Evolutionary conservation across 2,329 filamentous ascomycete genomes (phyloP), one percentile per base, ranked within the genome.

Genomic region (Phaeosphaeria sp.): DNA sequence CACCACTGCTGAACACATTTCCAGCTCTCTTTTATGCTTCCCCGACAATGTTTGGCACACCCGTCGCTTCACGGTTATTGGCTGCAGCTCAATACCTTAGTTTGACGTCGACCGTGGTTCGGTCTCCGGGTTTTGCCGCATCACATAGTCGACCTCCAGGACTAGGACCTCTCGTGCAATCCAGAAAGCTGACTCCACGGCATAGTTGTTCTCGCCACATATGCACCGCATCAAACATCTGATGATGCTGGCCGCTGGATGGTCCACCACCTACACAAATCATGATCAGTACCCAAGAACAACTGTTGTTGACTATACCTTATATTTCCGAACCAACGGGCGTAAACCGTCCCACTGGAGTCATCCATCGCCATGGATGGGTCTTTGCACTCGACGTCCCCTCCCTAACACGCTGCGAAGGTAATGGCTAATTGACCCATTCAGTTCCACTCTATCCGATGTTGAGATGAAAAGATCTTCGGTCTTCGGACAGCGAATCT

Each of bases 31-130:
- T 15, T 6, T 11, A 46, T 27, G n/a, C 13, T 9, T n/a, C 15
- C 46, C 23, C 23, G 46, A 18, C 30, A 23, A 6, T 47, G 6
- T 9, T 17, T 46, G 20, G 4, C 20, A 46, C 6, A 3, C 20
- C 15, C 18, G 5, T 13, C 7, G 23, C 50, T 46, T 22, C 25
- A 42, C 41, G 2, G 17, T 47, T 20, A 41, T 53, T 53, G 42
- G 51, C 23, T 36, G 47, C n/a, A 33, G 7, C 23, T 33, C 25
- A 23, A 48, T 48, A 30, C 22, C 25, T 48, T 39, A 49, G 47
- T 49, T 36, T 30, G 30, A 49, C 47, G 25, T 49, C 47, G 1
- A 49, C 47, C 33, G 46, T 48, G 36, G n/a, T 30, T 49, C 47
- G 47, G 47, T 49, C 27, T 49, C 47, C 47, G 47, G 47, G n/a